Conservation (phyloP, 208 protist species). For the Wallacemonas sp. region DNA sequence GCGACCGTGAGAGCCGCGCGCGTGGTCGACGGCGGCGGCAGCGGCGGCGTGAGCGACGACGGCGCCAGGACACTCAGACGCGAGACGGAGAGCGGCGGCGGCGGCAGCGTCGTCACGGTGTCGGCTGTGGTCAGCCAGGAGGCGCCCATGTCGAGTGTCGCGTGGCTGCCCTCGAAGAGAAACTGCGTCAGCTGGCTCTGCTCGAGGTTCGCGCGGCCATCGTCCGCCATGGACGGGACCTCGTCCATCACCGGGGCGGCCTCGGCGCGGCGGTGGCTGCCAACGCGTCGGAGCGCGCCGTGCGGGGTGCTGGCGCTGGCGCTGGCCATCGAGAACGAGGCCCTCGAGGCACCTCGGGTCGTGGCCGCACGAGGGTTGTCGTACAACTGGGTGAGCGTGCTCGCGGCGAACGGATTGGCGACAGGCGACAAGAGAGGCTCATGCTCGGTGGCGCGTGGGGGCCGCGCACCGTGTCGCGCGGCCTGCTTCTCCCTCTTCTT, state of each 20-base stretch:
- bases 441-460: neutral
- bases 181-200: constrained; percentile 6
- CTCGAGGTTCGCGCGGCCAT: constrained; percentile 1
- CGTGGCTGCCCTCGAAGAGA: constrained; percentile 5
- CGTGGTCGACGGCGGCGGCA: neutral
- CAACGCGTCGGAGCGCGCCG: constrained; percentile 6
- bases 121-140: neutral
- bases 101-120: neutral
- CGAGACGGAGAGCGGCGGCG: neutral
- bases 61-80: neutral
- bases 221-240: neutral
- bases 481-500: neutral
- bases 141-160: neutral
- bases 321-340: neutral
- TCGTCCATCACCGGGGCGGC: constrained; percentile 1
- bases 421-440: neutral
- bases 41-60: neutral
- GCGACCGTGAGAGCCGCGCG: neutral
- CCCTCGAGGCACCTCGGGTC: neutral
- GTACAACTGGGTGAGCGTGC: neutral
- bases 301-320: neutral
- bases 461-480: neutral
- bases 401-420: neutral
- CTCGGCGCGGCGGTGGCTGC: constrained; percentile 6
- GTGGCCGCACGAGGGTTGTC: too few relatives aligned